Percentiles rank a stretch among this genome's conserved stretches.
These are phyloP conservation scores for Ophiosphaerella korrae DNA, from an alignment of 2,329 filamentous ascomycete species.

Conservation along the genomic window DNA sequence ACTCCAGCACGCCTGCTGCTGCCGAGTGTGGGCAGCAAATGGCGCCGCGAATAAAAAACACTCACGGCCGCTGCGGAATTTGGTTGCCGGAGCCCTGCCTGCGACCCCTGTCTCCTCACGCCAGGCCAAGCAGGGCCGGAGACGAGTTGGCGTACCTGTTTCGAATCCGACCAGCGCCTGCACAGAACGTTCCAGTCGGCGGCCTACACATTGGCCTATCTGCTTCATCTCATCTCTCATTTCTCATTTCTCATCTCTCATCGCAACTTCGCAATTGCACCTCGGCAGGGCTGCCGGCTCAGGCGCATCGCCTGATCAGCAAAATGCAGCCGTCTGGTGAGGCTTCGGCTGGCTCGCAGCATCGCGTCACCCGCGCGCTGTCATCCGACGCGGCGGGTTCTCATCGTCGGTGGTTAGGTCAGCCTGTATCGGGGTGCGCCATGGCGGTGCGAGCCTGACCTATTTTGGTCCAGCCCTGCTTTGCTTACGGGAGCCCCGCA, in stretches of 20 bases:
- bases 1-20: slow-evolving; percentile 35
- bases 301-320: slow-evolving; percentile 22
- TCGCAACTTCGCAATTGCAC: neutral
- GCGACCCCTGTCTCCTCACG: slow-evolving; percentile 13
- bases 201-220: slow-evolving; percentile 3
- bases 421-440: slow-evolving; percentile 33
- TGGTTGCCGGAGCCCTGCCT: slow-evolving; percentile 34
- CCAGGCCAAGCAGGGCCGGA: slow-evolving; percentile 15
- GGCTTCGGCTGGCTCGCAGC: slow-evolving; percentile 19
- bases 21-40: slow-evolving; percentile 29
- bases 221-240: neutral
- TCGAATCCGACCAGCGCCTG: slow-evolving; percentile 30
- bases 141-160: slow-evolving; percentile 41
- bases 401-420: slow-evolving; percentile 26
- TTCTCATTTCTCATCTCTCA: too few relatives aligned
- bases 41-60: slow-evolving; percentile 40
- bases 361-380: slow-evolving; percentile 37
- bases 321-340: slow-evolving; percentile 16
- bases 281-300: slow-evolving; percentile 3
- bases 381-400: slow-evolving; percentile 40
- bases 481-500: slow-evolving; percentile 27
- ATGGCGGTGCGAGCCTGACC: slow-evolving; percentile 25
- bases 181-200: slow-evolving; percentile 30
- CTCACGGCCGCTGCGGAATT: slow-evolving; percentile 31
- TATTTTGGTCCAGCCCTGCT: slow-evolving; percentile 31